phyloP scores from a whole-genome alignment of 2,329 filamentous ascomycete species.

The Penicillium corylophilum region DNA sequence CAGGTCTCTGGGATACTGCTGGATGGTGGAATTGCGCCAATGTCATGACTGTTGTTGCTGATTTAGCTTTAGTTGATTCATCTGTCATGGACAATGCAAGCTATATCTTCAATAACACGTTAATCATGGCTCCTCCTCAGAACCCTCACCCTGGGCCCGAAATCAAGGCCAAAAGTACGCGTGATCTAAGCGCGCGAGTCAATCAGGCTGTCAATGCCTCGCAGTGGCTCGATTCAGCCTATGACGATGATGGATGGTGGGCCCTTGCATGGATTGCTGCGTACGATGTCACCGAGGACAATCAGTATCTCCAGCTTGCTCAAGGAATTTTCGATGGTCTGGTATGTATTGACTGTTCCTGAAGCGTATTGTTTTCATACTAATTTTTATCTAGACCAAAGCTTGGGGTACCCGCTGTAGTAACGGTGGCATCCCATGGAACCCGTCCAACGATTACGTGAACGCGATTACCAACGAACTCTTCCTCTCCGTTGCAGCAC shows the following conservation, averaged over 20 bases:
- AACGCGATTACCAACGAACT: conserved; percentile 60
- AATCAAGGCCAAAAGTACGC: conserved; percentile 12
- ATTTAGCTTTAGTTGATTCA: conserved; percentile 47
- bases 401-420: conserved; percentile 46
- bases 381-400: conserved; percentile 24
- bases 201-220: conserved; percentile 19
- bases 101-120: conserved; percentile 47
- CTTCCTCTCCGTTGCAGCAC: conserved; percentile 55
- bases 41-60: conserved; percentile 60
- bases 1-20: conserved; percentile 63
- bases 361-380: neutral
- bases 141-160: conserved; percentile 21
- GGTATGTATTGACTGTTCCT: conserved; percentile 15
- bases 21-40: conserved; percentile 78
- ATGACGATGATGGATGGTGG: conserved; percentile 58
- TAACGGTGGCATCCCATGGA: conserved; percentile 52
- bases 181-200: conserved; percentile 1
- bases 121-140: conserved; percentile 25
- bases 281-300: conserved; percentile 53
- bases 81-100: conserved; percentile 34
- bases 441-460: conserved; percentile 45
- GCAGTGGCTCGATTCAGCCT: conserved; percentile 35
- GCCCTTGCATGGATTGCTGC: conserved; percentile 55
- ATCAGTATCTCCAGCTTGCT: conserved; percentile 48
- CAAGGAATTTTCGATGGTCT: conserved; percentile 52